phyloP scores from a whole-genome alignment of 2,329 filamentous ascomycete genomes.

The Aureobasidium sp. region DNA sequence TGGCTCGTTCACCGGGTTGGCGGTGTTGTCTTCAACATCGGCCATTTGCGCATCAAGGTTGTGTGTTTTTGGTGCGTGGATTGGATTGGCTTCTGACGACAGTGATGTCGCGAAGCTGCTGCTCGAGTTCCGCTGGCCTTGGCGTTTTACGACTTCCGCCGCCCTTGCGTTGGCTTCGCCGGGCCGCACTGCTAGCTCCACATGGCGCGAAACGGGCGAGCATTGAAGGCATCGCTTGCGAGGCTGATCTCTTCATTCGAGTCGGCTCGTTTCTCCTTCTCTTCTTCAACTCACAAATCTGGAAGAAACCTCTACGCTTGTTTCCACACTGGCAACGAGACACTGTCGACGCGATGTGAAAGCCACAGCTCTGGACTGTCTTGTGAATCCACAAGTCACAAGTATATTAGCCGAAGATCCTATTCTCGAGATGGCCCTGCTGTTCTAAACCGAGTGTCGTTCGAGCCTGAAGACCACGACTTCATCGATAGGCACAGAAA shows the following conservation, averaged over 20 bases:
- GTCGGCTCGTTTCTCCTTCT: not conserved
- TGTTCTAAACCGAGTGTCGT: not conserved
- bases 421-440: not conserved
- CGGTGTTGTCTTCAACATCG: constrained; percentile 60
- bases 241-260: not conserved
- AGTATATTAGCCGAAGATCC: not conserved
- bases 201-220: constrained; percentile 7
- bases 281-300: not conserved
- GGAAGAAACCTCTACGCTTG: not conserved
- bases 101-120: not conserved
- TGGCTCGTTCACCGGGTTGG: constrained; percentile 66
- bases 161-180: not conserved
- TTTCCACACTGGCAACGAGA: not conserved
- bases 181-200: constrained; percentile 8
- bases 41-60: constrained; percentile 51
- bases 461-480: not conserved
- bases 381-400: not conserved
- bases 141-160: not conserved
- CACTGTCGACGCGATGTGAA: not conserved
- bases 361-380: not conserved
- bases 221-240: not conserved
- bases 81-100: not conserved
- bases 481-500: not conserved
- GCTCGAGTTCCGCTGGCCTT: not conserved
- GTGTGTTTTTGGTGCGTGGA: not conserved